Conservation (phyloP, 2,329 filamentous ascomycete genomes). For the Fusarium xylarioides region DNA sequence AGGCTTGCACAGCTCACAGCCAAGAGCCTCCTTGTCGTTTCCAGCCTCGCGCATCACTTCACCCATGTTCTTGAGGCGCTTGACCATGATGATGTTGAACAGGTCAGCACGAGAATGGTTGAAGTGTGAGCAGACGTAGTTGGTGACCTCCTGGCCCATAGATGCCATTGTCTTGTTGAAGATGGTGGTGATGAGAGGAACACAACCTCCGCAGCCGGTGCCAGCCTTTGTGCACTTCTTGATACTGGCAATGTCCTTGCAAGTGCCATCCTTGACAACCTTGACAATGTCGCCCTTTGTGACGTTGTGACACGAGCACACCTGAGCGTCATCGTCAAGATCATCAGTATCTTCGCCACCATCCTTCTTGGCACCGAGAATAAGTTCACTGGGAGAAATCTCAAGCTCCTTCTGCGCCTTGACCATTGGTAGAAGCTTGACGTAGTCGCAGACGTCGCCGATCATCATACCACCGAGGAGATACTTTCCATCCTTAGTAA, state of each 20-base stretch:
- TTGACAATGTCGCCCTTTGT: slow-evolving; percentile 82
- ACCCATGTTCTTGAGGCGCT: slow-evolving; percentile 74
- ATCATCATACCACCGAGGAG: slow-evolving; percentile 98
- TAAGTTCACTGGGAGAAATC: slow-evolving; percentile 81
- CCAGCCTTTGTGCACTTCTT: slow-evolving; percentile 93
- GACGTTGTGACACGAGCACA: slow-evolving; percentile 94
- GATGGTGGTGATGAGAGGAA: slow-evolving; percentile 87
- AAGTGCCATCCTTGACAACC: slow-evolving; percentile 78
- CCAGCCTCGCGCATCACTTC: slow-evolving; percentile 84
- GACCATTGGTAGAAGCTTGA: slow-evolving; percentile 87
- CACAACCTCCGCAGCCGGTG: slow-evolving; percentile 88
- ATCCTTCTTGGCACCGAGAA: slow-evolving; percentile 77
- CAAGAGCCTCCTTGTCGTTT: slow-evolving; percentile 74
- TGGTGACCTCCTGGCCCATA: slow-evolving; percentile 88
- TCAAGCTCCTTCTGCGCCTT: slow-evolving; percentile 84
- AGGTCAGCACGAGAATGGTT: slow-evolving; percentile 84
- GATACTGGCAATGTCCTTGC: slow-evolving; percentile 82
- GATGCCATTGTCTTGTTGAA: slow-evolving; percentile 89
- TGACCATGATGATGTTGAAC: slow-evolving; percentile 89
- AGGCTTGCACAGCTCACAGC: slow-evolving; percentile 89
- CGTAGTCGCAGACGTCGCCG: slow-evolving; percentile 88
- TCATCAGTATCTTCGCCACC: slow-evolving; percentile 82
- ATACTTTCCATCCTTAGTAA: slow-evolving; percentile 89
- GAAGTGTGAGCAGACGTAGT: slow-evolving; percentile 87
- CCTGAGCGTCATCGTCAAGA: slow-evolving; percentile 84